phyloP scores from a whole-genome alignment of 2,329 filamentous ascomycete genomes.

The Clonostachys sp. region DNA sequence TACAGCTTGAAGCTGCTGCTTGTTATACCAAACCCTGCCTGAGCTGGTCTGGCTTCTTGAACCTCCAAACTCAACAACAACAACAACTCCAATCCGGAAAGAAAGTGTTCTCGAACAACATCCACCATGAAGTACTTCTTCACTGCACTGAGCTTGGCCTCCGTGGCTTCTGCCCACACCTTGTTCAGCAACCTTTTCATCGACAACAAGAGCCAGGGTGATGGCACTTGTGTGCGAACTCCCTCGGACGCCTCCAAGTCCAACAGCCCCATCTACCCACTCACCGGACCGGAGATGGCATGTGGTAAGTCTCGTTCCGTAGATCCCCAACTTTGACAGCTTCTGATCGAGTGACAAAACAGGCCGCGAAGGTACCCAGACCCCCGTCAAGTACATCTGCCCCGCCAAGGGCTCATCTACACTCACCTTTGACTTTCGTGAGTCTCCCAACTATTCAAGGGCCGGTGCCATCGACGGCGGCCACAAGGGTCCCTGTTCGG shows the following conservation, averaged over 20 bases:
- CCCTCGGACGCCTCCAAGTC: conserved; percentile 44
- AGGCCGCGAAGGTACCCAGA: conserved; percentile 35
- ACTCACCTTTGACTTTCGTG: conserved; percentile 64
- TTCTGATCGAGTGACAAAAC: background rate
- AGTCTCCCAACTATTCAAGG: conserved; percentile 49
- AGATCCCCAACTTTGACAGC: background rate
- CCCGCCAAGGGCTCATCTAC: conserved; percentile 45
- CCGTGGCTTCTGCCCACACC: conserved; percentile 49
- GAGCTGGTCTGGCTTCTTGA: too few relatives aligned
- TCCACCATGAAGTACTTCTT: conserved; percentile 29
- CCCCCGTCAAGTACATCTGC: conserved; percentile 42
- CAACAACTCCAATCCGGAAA: too few relatives aligned
- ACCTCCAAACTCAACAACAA: too few relatives aligned
- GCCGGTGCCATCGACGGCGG: conserved; percentile 53
- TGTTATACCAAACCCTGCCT: too few relatives aligned
- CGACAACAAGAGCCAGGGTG: conserved; percentile 59
- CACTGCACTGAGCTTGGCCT: conserved; percentile 26
- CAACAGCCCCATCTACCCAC: conserved; percentile 52
- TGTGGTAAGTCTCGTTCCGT: conserved; percentile 49
- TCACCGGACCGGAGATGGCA: conserved; percentile 60
- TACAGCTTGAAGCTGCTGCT: background rate
- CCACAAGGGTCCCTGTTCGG: conserved; percentile 65
- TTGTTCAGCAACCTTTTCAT: conserved; percentile 61
- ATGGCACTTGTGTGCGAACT: conserved; percentile 69
- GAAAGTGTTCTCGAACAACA: too few relatives aligned